Conservation (phyloP, 495 filamentous ascomycete species). For the Terfezia boudieri region DNA sequence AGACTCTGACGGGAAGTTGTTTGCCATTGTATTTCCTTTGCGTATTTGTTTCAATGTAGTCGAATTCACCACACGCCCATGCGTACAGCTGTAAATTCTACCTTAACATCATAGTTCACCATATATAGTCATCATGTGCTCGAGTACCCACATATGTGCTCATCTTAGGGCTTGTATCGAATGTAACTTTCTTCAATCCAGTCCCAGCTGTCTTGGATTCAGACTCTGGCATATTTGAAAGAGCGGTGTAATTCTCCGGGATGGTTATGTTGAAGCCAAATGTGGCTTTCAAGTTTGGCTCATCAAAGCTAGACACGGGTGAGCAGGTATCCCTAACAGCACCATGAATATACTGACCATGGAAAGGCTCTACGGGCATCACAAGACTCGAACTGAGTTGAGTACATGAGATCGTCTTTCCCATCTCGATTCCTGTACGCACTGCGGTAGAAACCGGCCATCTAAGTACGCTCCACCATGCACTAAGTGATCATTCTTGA, state of each 20-base stretch:
- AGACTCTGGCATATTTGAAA: conserved; percentile 88
- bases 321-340: background rate
- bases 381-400: conserved; percentile 91
- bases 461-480: conserved; percentile 16
- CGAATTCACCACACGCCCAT: conserved; percentile 93
- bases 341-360: conserved; percentile 24
- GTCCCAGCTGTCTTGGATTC: conserved; percentile 25
- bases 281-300: conserved; percentile 87
- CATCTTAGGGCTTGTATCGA: conserved; percentile 78
- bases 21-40: conserved; percentile 61
- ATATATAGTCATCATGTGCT: conserved; percentile 4
- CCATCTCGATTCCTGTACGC: conserved; percentile 72
- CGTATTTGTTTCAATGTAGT: conserved; percentile 81
- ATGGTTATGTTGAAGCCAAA: conserved; percentile 86
- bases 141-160: conserved; percentile 51
- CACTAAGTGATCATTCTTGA: background rate
- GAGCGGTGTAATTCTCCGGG: conserved; percentile 60
- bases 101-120: background rate
- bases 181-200: conserved; percentile 55
- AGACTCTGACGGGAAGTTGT: conserved; percentile 77
- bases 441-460: conserved; percentile 91
- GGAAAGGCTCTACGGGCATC: conserved; percentile 88
- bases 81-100: conserved; percentile 42
- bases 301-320: conserved; percentile 42
- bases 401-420: conserved; percentile 59